Conservation (phyloP, 2,329 filamentous ascomycete genomes). For the Arthrobotrys sphaeroides region DNA sequence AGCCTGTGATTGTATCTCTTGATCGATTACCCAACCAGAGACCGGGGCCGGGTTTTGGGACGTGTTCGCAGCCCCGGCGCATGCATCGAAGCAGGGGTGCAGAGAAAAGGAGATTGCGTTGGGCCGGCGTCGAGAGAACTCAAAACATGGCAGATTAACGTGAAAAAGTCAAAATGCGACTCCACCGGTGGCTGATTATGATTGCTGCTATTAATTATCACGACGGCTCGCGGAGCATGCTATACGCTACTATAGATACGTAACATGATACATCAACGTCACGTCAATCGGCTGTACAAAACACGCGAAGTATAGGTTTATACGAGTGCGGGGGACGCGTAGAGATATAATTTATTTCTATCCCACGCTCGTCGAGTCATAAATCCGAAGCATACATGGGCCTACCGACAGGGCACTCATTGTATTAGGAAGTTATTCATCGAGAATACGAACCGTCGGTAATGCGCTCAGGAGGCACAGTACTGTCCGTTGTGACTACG, state of each 20-base stretch:
- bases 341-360: too few relatives aligned
- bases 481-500: background rate
- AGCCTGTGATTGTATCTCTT: slow-evolving; percentile 18
- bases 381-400: too few relatives aligned
- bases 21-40: background rate
- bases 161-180: slow-evolving; percentile 9
- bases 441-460: background rate
- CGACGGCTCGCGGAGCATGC: background rate
- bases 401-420: too few relatives aligned
- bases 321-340: too few relatives aligned
- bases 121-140: background rate
- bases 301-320: too few relatives aligned
- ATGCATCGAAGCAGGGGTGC: background rate
- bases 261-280: too few relatives aligned
- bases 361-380: background rate
- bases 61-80: background rate
- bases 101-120: slow-evolving; percentile 19
- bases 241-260: too few relatives aligned
- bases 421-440: too few relatives aligned
- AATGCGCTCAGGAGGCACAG: slow-evolving; percentile 15
- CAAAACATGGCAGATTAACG: too few relatives aligned
- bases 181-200: background rate
- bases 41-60: background rate
- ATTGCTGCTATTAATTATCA: background rate
- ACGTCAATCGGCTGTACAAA: too few relatives aligned